Conservation (phyloP, 2,329 filamentous ascomycete species). For the Lachnellula willkommii region DNA sequence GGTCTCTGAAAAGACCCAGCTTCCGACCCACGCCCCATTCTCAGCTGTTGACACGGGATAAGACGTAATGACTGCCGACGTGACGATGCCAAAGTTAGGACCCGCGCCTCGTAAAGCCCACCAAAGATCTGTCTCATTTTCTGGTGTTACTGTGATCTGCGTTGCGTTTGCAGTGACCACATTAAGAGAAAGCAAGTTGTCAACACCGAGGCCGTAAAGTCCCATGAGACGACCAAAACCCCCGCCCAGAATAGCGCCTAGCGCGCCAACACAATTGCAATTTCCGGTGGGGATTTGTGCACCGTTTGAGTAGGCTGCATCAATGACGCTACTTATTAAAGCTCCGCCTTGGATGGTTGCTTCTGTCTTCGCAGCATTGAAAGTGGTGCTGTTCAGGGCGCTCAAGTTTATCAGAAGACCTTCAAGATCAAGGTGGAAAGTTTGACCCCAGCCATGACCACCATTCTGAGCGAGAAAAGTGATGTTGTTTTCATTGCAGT, state of each 20-base stretch:
- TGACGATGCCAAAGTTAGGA: slow-evolving; percentile 41
- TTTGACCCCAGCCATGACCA: slow-evolving; percentile 2
- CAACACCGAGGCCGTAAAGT: slow-evolving; percentile 1
- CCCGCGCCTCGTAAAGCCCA: slow-evolving; percentile 33
- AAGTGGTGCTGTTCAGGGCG: neutral
- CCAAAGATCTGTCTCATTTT: slow-evolving; percentile 39
- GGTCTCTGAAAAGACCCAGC: neutral
- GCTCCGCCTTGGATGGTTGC: slow-evolving; percentile 7
- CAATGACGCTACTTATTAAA: neutral
- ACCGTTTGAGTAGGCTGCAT: neutral
- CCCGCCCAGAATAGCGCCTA: slow-evolving; percentile 4
- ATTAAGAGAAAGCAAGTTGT: slow-evolving; percentile 9
- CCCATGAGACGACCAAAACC: slow-evolving; percentile 2
- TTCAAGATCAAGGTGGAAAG: neutral
- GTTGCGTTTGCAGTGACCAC: slow-evolving; percentile 28
- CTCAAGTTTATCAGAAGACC: neutral
- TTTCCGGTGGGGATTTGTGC: slow-evolving; percentile 5
- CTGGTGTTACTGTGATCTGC: slow-evolving; percentile 6
- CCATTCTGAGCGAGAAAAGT: slow-evolving; percentile 10
- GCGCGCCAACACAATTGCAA: slow-evolving; percentile 2
- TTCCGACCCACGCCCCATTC: neutral
- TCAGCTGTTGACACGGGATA: neutral
- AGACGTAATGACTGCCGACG: slow-evolving; percentile 12
- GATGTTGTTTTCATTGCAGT: slow-evolving; percentile 1
- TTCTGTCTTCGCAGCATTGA: neutral